Evolutionary conservation across 1,284 basidiomycete species (phyloP).

Genomic region (Ceratobasidium sp.): DNA sequence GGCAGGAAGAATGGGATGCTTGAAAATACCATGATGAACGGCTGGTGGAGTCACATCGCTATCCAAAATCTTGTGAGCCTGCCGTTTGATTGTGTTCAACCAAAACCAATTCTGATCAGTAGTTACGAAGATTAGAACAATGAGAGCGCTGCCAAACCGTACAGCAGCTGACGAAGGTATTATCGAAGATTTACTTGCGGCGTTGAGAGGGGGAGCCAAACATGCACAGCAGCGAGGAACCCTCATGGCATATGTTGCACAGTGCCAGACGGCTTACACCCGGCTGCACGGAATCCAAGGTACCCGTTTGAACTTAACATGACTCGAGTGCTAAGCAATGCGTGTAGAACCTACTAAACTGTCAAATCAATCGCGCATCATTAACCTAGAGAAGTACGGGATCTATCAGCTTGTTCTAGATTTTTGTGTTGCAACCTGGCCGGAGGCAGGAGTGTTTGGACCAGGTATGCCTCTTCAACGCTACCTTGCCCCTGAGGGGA

Average conservation of each 20-base stretch:
- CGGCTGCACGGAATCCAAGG: neutral
- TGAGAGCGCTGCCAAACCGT: neutral
- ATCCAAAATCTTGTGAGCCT: slow-evolving; percentile 12
- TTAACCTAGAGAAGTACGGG: slow-evolving; percentile 1
- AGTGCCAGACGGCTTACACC: neutral
- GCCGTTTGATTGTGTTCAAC: neutral
- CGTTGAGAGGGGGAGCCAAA: too few relatives aligned
- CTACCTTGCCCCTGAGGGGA: slow-evolving; percentile 1
- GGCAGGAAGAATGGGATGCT: neutral
- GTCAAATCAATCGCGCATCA: neutral
- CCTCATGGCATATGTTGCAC: neutral
- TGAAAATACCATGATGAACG: slow-evolving; percentile 6
- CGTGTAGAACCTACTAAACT: neutral
- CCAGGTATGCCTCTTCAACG: neutral
- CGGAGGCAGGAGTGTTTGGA: slow-evolving; percentile 26
- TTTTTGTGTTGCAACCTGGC: slow-evolving; percentile 15
- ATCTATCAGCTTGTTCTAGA: slow-evolving; percentile 3
- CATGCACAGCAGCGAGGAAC: too few relatives aligned
- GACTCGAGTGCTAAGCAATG: neutral
- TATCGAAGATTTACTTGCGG: too few relatives aligned
- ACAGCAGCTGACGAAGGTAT: too few relatives aligned
- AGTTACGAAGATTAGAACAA: neutral
- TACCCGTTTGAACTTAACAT: neutral
- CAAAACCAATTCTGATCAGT: neutral
- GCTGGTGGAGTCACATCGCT: slow-evolving; percentile 7